A percentile compares a stretch with the other conserved stretches of the same genome.
phyloP scores from a whole-genome alignment of 257 asterid species.

The Plantago major region DNA sequence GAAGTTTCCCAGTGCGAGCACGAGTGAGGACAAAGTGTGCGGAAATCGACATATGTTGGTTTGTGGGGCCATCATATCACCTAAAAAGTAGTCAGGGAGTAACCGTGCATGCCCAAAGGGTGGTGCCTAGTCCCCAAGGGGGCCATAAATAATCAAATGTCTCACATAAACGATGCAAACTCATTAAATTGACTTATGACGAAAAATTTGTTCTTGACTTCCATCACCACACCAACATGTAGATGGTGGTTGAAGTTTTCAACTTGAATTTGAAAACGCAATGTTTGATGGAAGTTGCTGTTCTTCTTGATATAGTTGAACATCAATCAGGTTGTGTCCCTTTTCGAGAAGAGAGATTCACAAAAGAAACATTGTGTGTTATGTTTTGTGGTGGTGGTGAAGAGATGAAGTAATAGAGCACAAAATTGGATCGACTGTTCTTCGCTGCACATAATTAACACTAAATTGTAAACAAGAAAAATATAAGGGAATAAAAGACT shows the following conservation, averaged over 20 bases:
- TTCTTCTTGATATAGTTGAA: background rate
- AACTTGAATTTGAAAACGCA: background rate
- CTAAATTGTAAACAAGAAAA: background rate
- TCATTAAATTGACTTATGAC: background rate
- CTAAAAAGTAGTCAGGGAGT: background rate
- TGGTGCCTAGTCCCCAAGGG: too few species aligned
- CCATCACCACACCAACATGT: too few species aligned
- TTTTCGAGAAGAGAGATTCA: background rate
- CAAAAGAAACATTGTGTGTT: background rate
- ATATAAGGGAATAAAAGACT: too few species aligned
- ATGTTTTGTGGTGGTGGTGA: too few species aligned
- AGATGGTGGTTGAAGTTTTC: too few species aligned
- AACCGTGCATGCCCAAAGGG: background rate
- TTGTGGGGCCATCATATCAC: too few species aligned
- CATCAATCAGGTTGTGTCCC: background rate
- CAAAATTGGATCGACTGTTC: background rate
- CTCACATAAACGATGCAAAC: background rate
- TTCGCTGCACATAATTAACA: background rate
- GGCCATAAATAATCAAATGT: too few species aligned
- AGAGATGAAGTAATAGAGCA: conserved; percentile 11
- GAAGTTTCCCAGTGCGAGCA: too few species aligned
- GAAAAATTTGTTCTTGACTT: background rate
- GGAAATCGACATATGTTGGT: too few species aligned
- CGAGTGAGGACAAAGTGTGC: too few species aligned
- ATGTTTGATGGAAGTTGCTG: background rate